Evolutionary conservation across 805 yeast genomes (phyloP).

Genomic region (Zygosaccharomyces rouxii): DNA sequence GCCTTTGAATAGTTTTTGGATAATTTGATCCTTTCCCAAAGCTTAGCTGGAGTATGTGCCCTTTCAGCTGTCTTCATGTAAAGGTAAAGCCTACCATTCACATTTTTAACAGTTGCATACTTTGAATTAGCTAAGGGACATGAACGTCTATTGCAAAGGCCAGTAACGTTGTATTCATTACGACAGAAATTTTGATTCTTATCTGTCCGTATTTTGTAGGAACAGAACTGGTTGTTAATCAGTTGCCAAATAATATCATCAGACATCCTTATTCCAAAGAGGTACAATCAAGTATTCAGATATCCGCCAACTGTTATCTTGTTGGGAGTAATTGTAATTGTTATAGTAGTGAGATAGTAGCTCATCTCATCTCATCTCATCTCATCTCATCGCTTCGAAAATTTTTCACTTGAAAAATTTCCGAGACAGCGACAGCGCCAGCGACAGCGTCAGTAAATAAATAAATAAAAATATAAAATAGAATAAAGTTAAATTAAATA

Average conservation of each 20-base stretch:
- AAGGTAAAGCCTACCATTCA: conserved; percentile 72
- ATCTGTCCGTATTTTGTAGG: conserved; percentile 85
- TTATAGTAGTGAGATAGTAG: background rate
- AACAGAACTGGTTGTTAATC: conserved; percentile 91
- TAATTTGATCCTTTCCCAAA: conserved; percentile 93
- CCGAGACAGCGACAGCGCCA: background rate
- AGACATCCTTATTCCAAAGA: no score
- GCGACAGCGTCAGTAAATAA: background rate
- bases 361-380: conserved; percentile 20
- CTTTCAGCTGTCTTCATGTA: conserved; percentile 98
- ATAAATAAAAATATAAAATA: background rate
- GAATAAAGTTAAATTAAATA: conserved; percentile 3
- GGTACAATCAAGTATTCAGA: no score
- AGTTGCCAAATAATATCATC: conserved; percentile 96
- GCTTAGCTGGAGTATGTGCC: conserved; percentile 87
- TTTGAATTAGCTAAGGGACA: conserved; percentile 95
- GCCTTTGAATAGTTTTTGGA: conserved; percentile 88
- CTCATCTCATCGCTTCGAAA: conserved; percentile 22
- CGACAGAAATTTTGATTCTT: conserved; percentile 90
- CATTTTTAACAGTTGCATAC: conserved; percentile 80
- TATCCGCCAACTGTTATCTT: background rate
- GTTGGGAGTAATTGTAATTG: background rate
- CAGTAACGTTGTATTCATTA: conserved; percentile 93
- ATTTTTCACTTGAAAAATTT: conserved; percentile 14
- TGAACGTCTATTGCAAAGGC: conserved; percentile 86